A percentile compares a stretch with the other conserved stretches of the same genome.
Evolutionary conservation across 768 basidiomycete species (phyloP).

Genomic region (Suillus lakei): DNA sequence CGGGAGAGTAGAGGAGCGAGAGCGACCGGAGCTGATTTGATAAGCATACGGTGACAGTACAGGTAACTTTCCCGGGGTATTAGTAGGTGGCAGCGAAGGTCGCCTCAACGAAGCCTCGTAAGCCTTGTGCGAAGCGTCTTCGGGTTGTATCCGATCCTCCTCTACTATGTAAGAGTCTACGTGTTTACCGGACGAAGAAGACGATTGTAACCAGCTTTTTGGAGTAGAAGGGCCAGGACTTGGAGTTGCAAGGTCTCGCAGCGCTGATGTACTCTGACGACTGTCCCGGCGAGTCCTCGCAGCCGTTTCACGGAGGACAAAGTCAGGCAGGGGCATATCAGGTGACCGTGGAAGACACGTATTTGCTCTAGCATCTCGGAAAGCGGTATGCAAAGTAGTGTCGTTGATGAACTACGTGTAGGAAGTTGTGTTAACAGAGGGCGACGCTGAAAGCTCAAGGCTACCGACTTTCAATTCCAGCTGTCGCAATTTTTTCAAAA

Average conservation of each 20-base stretch:
- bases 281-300: not conserved
- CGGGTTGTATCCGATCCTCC: not conserved
- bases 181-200: not conserved
- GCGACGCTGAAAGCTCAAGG: not conserved
- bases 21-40: not conserved
- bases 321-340: conserved; percentile 29
- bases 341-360: conserved; percentile 31
- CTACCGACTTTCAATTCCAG: conserved; percentile 34
- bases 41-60: not conserved
- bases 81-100: not conserved
- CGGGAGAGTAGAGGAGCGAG: not conserved
- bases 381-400: conserved; percentile 30
- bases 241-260: not conserved
- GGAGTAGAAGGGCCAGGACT: not conserved
- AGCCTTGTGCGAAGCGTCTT: not conserved
- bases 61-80: not conserved
- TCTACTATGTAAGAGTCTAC: not conserved
- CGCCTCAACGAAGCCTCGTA: not conserved
- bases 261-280: not conserved
- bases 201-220: not conserved
- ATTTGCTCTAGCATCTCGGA: conserved; percentile 37
- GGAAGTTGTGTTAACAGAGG: not conserved
- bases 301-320: not conserved
- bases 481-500: conserved; percentile 30
- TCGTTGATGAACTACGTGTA: conserved; percentile 35